Base-by-base conservation (phyloP, 2,329 filamentous ascomycete species). In the Leptographium procerum region DNA sequence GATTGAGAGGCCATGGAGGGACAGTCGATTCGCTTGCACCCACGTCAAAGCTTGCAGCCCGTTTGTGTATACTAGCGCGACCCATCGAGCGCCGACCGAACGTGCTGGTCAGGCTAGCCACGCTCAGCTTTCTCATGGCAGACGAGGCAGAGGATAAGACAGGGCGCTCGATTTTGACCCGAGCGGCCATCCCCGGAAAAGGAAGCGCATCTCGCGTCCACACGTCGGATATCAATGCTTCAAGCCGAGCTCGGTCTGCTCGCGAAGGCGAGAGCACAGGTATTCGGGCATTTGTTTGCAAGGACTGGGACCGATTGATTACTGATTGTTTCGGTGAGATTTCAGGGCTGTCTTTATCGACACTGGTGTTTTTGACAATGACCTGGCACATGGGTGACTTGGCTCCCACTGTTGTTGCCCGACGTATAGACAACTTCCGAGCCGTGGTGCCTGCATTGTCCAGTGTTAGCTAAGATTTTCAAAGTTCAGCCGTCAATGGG, bases 71-170 rank as follows among this genome's bases (percentile, higher is more conserved):
- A 57, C 69, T 73, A 19, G 73, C 71, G 52, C 77, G 65, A 63
- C 85, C 88, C 45, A 76, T 77, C 1, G 88, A 87, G 59, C 87
- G 83, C 64, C 86, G 88, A 43, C 83, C 81, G 67, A 95, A 91
- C 53, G 87, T 87, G 64, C 82, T 86, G 16, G 88, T 81, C 63
- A 94, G 87, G 69, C 86, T 91, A 54, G 87, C 86, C 66, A 89
- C 86, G 70, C 89, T 95, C 62, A 96, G 79, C 69, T 91, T 95
- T 56, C 91, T 82, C 75, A 96, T 95, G 67, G 96, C 83, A 1
- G 88, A 88, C 40, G 89, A 90, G 14, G 91, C 88, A n/a, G 87
- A 90, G 47, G 82, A 83, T 55, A 88, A 80, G 52, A 94, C 85
- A 4, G 89, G 75, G 66, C 88, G 83, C 65, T 95, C 83, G 65